phyloP scores from a whole-genome alignment of 2,329 filamentous ascomycete species.

The Penicillium oxalicum region DNA sequence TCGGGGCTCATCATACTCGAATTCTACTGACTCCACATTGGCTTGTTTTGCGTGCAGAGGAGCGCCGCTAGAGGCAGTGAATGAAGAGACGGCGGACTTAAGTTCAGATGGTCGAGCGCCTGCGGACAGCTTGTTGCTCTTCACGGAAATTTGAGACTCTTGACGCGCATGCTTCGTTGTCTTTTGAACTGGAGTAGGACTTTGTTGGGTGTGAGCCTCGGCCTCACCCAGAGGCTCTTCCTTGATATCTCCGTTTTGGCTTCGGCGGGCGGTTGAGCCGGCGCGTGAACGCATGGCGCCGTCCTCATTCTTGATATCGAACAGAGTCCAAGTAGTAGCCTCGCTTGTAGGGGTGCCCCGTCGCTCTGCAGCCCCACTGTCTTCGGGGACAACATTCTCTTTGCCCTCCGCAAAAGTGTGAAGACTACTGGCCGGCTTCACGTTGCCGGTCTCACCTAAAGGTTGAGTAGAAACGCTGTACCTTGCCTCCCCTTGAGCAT shows the following conservation, averaged over 20 bases:
- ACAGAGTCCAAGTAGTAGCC: slow-evolving; percentile 52
- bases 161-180: slow-evolving; percentile 14
- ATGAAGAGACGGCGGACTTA: slow-evolving; percentile 30
- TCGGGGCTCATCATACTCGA: background rate
- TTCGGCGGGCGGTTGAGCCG: slow-evolving; percentile 40
- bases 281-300: slow-evolving; percentile 47
- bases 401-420: slow-evolving; percentile 32
- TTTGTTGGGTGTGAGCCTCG: slow-evolving; percentile 4
- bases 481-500: slow-evolving; percentile 66
- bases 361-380: slow-evolving; percentile 29
- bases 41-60: slow-evolving; percentile 11
- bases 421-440: slow-evolving; percentile 20
- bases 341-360: slow-evolving; percentile 30
- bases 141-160: slow-evolving; percentile 21
- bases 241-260: slow-evolving; percentile 7
- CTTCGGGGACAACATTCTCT: slow-evolving; percentile 35
- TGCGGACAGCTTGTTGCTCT: slow-evolving; percentile 60
- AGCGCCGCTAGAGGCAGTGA: slow-evolving; percentile 19
- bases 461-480: slow-evolving; percentile 55
- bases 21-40: background rate
- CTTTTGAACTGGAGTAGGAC: slow-evolving; percentile 3
- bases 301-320: slow-evolving; percentile 51
- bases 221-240: slow-evolving; percentile 12
- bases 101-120: slow-evolving; percentile 63
- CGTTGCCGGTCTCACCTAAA: slow-evolving; percentile 28